Evolutionary conservation across 768 basidiomycete genomes (phyloP).

Genomic region (Fistulinella prunicolor): DNA sequence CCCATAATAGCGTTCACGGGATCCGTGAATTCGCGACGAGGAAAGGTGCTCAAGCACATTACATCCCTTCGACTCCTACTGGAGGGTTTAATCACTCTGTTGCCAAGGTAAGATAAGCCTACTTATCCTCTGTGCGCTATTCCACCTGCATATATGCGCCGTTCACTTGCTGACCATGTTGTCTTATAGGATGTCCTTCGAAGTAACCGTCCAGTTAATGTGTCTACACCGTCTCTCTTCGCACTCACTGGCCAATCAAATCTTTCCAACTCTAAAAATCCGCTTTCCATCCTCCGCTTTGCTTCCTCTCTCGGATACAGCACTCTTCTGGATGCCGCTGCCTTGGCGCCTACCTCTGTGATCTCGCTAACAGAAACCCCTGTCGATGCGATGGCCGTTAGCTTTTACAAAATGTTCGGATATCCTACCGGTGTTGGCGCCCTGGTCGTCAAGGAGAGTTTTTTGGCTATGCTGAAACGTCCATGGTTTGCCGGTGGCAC

Average conservation of each 20-base stretch:
- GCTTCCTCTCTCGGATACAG: conserved; percentile 69
- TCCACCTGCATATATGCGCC: conserved; percentile 18
- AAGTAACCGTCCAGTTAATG: conserved; percentile 43
- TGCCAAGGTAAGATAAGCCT: conserved; percentile 50
- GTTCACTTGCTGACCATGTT: conserved; percentile 1
- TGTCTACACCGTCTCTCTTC: conserved; percentile 52
- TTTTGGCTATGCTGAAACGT: conserved; percentile 55
- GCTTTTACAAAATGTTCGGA: conserved; percentile 90
- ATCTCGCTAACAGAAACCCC: conserved; percentile 64
- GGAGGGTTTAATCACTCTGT: conserved; percentile 61
- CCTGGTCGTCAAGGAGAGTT: conserved; percentile 68
- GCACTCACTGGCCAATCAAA: conserved; percentile 82
- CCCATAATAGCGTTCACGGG: conserved; percentile 83
- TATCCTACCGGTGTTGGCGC: conserved; percentile 85
- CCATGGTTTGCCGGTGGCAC: conserved; percentile 88
- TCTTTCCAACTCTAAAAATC: conserved; percentile 71
- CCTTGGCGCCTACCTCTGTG: conserved; percentile 67
- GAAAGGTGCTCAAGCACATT: conserved; percentile 55
- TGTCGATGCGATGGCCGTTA: conserved; percentile 80
- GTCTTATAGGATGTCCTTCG: conserved; percentile 51
- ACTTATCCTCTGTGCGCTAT: neutral
- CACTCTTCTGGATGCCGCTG: conserved; percentile 80
- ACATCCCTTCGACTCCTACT: conserved; percentile 59
- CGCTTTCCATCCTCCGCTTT: conserved; percentile 59
- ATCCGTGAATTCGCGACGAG: conserved; percentile 67